Conservation (phyloP, 192 early-diverging fungal genomes). For the Obelidium mucronatum region DNA sequence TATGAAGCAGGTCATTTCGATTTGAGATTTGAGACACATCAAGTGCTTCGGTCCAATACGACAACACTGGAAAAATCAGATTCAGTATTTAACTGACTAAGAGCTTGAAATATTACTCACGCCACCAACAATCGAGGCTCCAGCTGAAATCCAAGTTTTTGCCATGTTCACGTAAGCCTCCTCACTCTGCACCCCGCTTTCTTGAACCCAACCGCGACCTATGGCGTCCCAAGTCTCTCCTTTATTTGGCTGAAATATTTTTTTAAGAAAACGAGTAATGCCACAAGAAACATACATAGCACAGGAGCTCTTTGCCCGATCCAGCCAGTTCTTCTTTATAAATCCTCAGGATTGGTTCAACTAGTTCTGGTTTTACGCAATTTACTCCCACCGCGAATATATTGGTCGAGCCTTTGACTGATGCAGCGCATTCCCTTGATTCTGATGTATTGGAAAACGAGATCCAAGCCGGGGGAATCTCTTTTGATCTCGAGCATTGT, state of each 20-base stretch:
- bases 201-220: slow-evolving; percentile 21
- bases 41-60: slow-evolving; percentile 29
- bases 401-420: slow-evolving; percentile 29
- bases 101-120: too few relatives aligned
- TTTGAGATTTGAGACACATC: background rate
- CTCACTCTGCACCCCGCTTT: background rate
- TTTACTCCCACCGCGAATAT: slow-evolving; percentile 70
- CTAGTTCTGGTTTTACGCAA: slow-evolving; percentile 61
- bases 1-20: too few relatives aligned
- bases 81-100: background rate
- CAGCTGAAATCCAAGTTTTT: slow-evolving; percentile 26
- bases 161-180: slow-evolving; percentile 16
- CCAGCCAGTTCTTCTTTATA: background rate
- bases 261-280: background rate
- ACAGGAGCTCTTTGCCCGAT: slow-evolving; percentile 9
- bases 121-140: slow-evolving; percentile 30
- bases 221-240: slow-evolving; percentile 36
- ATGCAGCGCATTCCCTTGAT: slow-evolving; percentile 48
- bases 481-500: background rate
- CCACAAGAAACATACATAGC: slow-evolving; percentile 17
- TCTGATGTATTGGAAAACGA: slow-evolving; percentile 69
- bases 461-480: slow-evolving; percentile 59
- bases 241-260: slow-evolving; percentile 31
- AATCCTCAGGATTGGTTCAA: slow-evolving; percentile 21
- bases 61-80: slow-evolving; percentile 14